Percentiles rank a stretch among this genome's conserved stretches.
phyloP scores from a whole-genome alignment of 2,329 filamentous ascomycete genomes.

The Talaromyces rugulosus region DNA sequence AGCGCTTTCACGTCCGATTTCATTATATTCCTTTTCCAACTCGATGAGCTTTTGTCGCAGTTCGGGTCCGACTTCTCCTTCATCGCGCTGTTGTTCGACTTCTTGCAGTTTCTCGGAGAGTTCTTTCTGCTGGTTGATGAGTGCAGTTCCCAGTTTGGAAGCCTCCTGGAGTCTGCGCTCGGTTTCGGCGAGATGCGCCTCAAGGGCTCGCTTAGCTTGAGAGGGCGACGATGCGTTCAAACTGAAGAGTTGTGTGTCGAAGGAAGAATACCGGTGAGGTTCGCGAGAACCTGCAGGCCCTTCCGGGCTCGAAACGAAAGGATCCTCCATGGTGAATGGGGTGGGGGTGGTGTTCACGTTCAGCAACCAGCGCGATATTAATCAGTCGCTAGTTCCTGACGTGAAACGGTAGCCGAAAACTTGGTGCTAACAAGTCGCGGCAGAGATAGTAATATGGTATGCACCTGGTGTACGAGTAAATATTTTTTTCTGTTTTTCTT shows the following conservation, averaged over 20 bases:
- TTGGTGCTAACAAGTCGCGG: neutral
- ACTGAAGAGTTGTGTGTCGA: conserved; percentile 75
- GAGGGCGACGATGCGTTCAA: conserved; percentile 77
- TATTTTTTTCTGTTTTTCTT: neutral
- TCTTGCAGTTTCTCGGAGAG: conserved; percentile 78
- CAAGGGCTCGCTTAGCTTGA: conserved; percentile 81
- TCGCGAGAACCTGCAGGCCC: conserved; percentile 38
- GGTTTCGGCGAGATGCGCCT: conserved; percentile 89
- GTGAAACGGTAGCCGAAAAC: neutral
- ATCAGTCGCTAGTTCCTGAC: conserved; percentile 14
- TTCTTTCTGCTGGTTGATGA: conserved; percentile 82
- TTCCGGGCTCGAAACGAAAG: conserved; percentile 52
- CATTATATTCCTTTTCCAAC: conserved; percentile 91
- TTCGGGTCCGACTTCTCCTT: conserved; percentile 76
- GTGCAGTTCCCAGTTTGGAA: conserved; percentile 78
- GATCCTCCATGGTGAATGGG: conserved; percentile 45
- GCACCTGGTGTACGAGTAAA: neutral
- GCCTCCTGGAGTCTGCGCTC: conserved; percentile 88
- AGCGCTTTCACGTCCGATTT: conserved; percentile 84
- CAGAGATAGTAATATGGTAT: neutral
- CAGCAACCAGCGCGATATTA: conserved; percentile 10
- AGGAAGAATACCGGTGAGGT: conserved; percentile 71
- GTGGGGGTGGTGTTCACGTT: conserved; percentile 17
- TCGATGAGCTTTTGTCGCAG: conserved; percentile 77
- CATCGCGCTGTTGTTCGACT: conserved; percentile 71